Percentiles rank a stretch among this genome's conserved stretches.
phyloP scores from a whole-genome alignment of 371 early-diverging fungal genomes.

The Encephalitozoon cuniculi region DNA sequence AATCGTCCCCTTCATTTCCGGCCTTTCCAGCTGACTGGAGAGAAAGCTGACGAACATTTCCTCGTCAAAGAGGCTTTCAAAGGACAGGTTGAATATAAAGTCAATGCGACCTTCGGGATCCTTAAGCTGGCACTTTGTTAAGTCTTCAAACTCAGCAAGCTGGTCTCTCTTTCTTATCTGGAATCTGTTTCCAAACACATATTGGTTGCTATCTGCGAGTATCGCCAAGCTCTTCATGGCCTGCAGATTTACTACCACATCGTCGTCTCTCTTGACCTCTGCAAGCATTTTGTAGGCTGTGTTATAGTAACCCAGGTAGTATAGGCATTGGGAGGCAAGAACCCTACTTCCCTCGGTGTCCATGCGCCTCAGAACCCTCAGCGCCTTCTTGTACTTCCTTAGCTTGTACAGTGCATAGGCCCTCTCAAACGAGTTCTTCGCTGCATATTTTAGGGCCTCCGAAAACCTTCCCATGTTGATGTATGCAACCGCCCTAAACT shows the following conservation, averaged over 20 bases:
- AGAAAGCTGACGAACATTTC: constrained; percentile 12
- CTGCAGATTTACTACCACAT: constrained; percentile 40
- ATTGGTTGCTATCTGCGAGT: neutral
- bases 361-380: constrained; percentile 18
- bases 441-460: constrained; percentile 32
- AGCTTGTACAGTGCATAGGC: constrained; percentile 47
- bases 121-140: neutral
- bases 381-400: constrained; percentile 41
- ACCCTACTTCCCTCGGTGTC: constrained; percentile 16
- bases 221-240: constrained; percentile 32
- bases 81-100: constrained; percentile 30
- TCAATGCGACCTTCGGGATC: constrained; percentile 13
- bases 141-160: neutral
- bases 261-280: constrained; percentile 15
- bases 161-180: constrained; percentile 6
- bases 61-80: constrained; percentile 19
- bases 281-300: constrained; percentile 26
- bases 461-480: constrained; percentile 40
- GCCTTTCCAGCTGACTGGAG: neutral
- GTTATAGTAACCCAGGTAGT: constrained; percentile 39
- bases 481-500: constrained; percentile 33
- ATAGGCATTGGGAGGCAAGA: constrained; percentile 42
- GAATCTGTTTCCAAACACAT: neutral
- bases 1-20: neutral
- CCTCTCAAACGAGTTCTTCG: constrained; percentile 40